These are phyloP conservation scores for Phaeosphaeriaceae sp. DNA, from an alignment of 2,329 filamentous ascomycete genomes.

Conservation along the genomic window DNA sequence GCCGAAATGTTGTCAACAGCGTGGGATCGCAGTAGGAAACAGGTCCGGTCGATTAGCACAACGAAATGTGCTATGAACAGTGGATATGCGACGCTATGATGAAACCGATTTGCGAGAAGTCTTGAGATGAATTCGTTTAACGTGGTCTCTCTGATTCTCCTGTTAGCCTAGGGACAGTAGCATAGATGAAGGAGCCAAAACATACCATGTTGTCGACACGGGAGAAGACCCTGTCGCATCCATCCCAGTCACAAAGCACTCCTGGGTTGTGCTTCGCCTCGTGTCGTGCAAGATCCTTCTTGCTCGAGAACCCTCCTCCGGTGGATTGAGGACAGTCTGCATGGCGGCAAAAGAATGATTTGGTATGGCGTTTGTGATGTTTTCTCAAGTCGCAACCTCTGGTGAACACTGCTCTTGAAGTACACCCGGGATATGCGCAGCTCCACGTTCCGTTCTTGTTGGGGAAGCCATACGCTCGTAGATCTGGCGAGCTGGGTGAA, in stretches of 20 bases:
- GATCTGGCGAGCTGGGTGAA: constrained; percentile 49
- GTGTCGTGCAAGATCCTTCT: constrained; percentile 67
- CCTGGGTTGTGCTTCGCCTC: constrained; percentile 69
- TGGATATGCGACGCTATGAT: constrained; percentile 6
- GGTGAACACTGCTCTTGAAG: constrained; percentile 64
- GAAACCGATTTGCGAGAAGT: constrained; percentile 34
- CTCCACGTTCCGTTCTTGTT: constrained; percentile 62
- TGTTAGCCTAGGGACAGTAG: constrained; percentile 21
- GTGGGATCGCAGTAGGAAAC: neutral
- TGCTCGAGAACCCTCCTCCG: constrained; percentile 66
- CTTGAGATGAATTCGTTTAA: constrained; percentile 51
- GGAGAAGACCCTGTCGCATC: constrained; percentile 65
- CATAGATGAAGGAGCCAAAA: neutral
- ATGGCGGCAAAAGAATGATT: constrained; percentile 67
- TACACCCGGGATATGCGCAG: constrained; percentile 65
- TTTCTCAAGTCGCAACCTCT: constrained; percentile 68
- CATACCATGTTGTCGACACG: constrained; percentile 68
- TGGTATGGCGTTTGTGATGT: constrained; percentile 68
- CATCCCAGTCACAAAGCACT: constrained; percentile 65
- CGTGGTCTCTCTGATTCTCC: constrained; percentile 45
- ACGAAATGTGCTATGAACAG: neutral
- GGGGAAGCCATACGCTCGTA: constrained; percentile 51
- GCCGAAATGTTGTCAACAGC: neutral
- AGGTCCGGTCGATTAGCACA: neutral
- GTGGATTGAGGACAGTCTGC: constrained; percentile 64